Percentiles rank a stretch among this genome's conserved stretches.
Evolutionary conservation across 2,329 filamentous ascomycete species (phyloP).

Genomic region (Apiospora malaysiana): DNA sequence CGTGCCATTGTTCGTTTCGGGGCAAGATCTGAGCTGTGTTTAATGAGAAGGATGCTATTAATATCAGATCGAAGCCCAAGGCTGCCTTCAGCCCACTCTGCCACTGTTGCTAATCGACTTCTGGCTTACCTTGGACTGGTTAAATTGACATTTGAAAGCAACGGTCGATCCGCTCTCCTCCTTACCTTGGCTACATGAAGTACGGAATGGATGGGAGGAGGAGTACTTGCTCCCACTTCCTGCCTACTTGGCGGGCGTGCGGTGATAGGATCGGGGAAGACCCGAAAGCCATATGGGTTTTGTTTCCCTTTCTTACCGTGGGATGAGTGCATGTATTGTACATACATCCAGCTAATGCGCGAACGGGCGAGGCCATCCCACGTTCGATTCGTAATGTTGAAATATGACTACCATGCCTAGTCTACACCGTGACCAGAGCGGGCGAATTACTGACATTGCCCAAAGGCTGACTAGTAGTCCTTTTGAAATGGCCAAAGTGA

Average conservation of each 20-base stretch:
- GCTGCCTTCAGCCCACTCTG: neutral
- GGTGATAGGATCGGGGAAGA: constrained; percentile 17
- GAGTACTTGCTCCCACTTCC: neutral
- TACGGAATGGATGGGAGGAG: neutral
- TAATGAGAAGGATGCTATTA: constrained; percentile 18
- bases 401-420: constrained; percentile 2
- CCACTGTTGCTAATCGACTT: constrained; percentile 3
- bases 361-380: constrained; percentile 7
- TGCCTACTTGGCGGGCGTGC: constrained; percentile 1
- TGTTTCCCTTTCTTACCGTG: neutral
- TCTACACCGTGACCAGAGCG: constrained; percentile 13
- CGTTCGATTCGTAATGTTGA: constrained; percentile 14
- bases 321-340: constrained; percentile 13
- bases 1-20: constrained; percentile 5
- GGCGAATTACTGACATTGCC: neutral
- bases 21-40: constrained; percentile 3
- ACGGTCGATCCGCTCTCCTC: constrained; percentile 6
- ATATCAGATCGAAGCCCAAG: neutral
- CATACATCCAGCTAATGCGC: neutral
- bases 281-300: constrained; percentile 10
- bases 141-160: constrained; percentile 12
- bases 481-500: neutral
- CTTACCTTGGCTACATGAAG: constrained; percentile 3
- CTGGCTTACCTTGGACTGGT: constrained; percentile 1
- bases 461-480: neutral